Base-by-base conservation (phyloP, 805 yeast species). In the Candida dajiaensis region DNA sequence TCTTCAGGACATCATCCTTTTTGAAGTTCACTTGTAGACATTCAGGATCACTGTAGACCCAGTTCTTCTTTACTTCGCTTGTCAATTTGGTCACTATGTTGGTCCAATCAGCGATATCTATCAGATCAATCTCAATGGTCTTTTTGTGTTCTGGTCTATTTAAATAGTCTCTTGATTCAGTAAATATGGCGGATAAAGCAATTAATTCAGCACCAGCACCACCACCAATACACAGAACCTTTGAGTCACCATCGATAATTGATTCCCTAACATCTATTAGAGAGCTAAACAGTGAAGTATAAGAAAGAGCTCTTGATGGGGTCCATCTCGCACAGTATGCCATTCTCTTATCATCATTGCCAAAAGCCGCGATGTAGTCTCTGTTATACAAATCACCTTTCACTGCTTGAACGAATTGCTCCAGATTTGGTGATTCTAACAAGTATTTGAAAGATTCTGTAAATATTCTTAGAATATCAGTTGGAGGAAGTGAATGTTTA, bases 311-410 rank as follows among this genome's bases (percentile, higher is more conserved):
- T 46, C 96, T 69, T 0, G 94, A 78, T 0, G 96, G 90, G 0
- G 94, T 76, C 97, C 97, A 89, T 54, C 97, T 69, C 19, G 83
- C 77, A 18, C 82, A 85, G 57, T 89, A 89, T 0, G 95, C 96
- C 51, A 74, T 76, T 44, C 95, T 70, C 53, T 84, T 81, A 40
- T 69, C 73, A 43, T 76, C 81, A 43, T 68, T 65, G 46, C 77
- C 77, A 61, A 89, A 89, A 1, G 96, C 96, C 11, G 69, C 67
- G 5, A 72, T 47, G 59, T 87, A 89, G 50, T 88, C 81, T 54
- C 96, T 67, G 43, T 86, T 77, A 62, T 69, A 89, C 18, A 89
- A 68, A 47, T 79, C 77, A 1, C 80, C 73, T 57, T 89, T 89
- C 21, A 89, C 95, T 1, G 56, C 51, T 60, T 89, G 96, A 22